Evolutionary conservation across 805 yeast species (phyloP), one percentile per base, ranked within the genome.

Genomic region (Ascoidea tarda): DNA sequence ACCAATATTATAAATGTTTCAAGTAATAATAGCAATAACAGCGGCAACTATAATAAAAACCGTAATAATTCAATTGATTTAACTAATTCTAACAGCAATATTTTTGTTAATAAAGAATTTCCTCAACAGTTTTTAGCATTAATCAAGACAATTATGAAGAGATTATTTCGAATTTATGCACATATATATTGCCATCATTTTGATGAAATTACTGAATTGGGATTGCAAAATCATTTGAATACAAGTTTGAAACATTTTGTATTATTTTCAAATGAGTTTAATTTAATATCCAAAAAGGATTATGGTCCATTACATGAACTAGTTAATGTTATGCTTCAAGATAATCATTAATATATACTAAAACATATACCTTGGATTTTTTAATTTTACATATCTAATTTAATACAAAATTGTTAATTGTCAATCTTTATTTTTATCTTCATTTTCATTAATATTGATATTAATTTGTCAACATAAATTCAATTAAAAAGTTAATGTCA

Each of bases 161-260:
- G 99, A 59, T 72, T 93, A 50, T 93, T 90, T 68, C 77, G 99
- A 64, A 89, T 93, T 4, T 93, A 93, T 63, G 98, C 99, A 1
- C 99, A 93, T 68, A 87, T 93, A 48, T 93, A 93, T 67, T 93
- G 99, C 63, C 98, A 93, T 63, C 99, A 93, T 66, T 91, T 93
- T 67, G 96, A 89, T 64, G 96, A 91, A 67, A 86, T 93, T 53
- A 79, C 89, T 46, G 98, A 90, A 64, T 73, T 93, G 59, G 96
- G 96, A 2, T 71, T 91, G 60, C 96, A 90, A 65, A 85, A 95
- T 10, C 96, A 91, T 60, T 74, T 91, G 59, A 93, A 93, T 64
- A 91, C 99, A 5, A 84, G 96, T 61, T 79, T 91, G 62, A 93
- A 95, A 69, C 99, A 91, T 66, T 93, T 89, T 63, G 88, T 89